These are phyloP conservation scores for Calocera viscosa DNA, from an alignment of 768 basidiomycete species.

Conservation along the genomic window DNA sequence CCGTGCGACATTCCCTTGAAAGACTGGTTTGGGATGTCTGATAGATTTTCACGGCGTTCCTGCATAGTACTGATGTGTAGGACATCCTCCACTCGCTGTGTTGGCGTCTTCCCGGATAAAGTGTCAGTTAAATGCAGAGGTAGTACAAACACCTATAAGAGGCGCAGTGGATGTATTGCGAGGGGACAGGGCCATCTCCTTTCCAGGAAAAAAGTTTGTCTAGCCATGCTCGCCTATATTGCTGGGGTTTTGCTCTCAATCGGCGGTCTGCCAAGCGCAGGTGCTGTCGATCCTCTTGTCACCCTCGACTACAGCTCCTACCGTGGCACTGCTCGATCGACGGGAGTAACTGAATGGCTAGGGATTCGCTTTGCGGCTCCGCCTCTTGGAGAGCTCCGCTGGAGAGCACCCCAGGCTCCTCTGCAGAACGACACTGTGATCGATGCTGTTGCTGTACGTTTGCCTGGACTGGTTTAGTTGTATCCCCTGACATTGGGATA, in stretches of 20 bases:
- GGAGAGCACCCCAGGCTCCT: not conserved
- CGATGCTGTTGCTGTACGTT: not conserved
- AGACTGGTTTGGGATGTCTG: too few relatives aligned
- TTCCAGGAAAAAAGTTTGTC: not conserved
- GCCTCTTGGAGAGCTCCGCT: not conserved
- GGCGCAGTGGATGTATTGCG: too few relatives aligned
- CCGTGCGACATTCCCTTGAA: too few relatives aligned
- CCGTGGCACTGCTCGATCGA: not conserved
- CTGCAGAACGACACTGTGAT: not conserved
- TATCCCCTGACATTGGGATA: not conserved
- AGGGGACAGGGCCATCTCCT: too few relatives aligned
- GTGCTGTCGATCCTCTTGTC: not conserved
- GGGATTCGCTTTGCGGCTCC: not conserved
- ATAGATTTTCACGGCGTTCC: too few relatives aligned
- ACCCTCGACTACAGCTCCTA: not conserved
- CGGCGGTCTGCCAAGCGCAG: not conserved
- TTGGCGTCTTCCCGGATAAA: too few relatives aligned
- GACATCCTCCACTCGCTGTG: too few relatives aligned
- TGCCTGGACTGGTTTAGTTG: not conserved
- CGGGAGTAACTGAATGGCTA: not conserved
- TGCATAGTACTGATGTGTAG: too few relatives aligned
- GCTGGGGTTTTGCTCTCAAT: not conserved
- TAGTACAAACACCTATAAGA: too few relatives aligned
- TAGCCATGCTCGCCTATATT: not conserved
- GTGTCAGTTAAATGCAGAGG: too few relatives aligned